phyloP scores from a whole-genome alignment of 805 yeast genomes.

The Kodamaea laetipori region DNA sequence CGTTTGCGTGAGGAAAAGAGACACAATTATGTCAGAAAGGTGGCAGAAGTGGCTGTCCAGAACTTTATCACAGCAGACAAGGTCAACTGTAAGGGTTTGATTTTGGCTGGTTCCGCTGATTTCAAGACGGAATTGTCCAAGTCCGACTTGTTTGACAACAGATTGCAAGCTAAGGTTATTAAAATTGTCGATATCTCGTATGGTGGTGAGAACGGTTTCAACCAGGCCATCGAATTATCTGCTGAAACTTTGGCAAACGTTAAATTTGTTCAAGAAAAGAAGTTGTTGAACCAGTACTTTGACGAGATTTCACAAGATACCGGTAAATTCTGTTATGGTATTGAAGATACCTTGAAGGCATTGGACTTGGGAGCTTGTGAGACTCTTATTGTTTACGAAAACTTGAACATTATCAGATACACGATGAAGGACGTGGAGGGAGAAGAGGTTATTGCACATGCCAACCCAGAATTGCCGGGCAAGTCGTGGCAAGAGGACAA shows the following conservation, averaged over 20 bases:
- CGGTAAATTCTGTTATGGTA: constrained; percentile 97
- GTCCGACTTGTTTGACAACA: constrained; percentile 89
- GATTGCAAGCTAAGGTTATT: constrained; percentile 83
- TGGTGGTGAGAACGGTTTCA: constrained; percentile 99
- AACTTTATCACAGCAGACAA: constrained; percentile 94
- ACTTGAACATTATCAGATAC: constrained; percentile 81
- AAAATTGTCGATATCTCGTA: constrained; percentile 96
- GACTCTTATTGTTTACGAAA: constrained; percentile 88
- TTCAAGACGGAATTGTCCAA: constrained; percentile 92
- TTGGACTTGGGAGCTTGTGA: constrained; percentile 96
- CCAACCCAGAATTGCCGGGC: constrained; percentile 70
- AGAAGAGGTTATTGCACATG: constrained; percentile 69
- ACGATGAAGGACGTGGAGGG: constrained; percentile 84
- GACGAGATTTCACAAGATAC: constrained; percentile 98
- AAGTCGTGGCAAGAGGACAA: constrained; percentile 78
- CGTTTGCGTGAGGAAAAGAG: constrained; percentile 99
- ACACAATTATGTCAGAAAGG: constrained; percentile 97
- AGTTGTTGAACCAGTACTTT: constrained; percentile 85
- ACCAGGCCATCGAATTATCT: constrained; percentile 97
- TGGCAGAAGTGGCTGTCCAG: constrained; percentile 97
- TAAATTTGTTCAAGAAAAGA: constrained; percentile 97
- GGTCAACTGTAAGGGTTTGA: constrained; percentile 90
- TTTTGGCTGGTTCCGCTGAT: constrained; percentile 98
- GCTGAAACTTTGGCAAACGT: constrained; percentile 97
- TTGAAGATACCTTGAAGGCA: constrained; percentile 94